Base-by-base conservation (phyloP, 108 stramenopile genomes). In the Cylindrotheca closterium region DNA sequence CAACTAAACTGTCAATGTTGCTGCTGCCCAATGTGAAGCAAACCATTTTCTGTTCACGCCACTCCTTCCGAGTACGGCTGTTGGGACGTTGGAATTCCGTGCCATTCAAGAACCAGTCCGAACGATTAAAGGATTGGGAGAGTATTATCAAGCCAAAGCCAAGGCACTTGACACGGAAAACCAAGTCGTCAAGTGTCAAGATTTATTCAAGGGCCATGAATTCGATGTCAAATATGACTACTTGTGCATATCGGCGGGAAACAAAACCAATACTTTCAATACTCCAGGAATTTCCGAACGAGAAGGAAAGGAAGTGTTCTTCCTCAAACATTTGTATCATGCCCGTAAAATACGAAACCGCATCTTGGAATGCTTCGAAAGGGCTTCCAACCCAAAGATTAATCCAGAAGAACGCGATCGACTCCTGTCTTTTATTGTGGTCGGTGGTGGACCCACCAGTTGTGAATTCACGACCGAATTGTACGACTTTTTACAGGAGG, bases 31-130 rank as follows among this genome's bases (percentile, higher is more conserved):
- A n/a, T n/a, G n/a, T n/a, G n/a, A n/a, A n/a, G 68, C 78, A 61
- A 93, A 96, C 63, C 95, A 99, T 75, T 98, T 98, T 73, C 73
- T 98, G 28, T 99, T 99, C 80, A 99, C 97, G 4, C 97, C 98
- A 18, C 78, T 99, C 21, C 79, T 99, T 3, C 95, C 98, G 15
- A 79, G 77, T 18, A 95, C 97, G 7, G 93, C 97, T 4, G 97
- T 98, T n/a, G 98, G 98, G 0, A 98, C 98, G 1, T 77, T 99
- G 47, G 95, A 96, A 63, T 96, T 94, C 73, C 90, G 96, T 3
- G 81, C 85, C 55, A 94, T 98, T 48, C 93, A 97, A 67, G 98
- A 99, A 68, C 96, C 96, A 3, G 87, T 97, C 22, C 86, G 98
- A 2, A 69, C 71, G 1, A 80, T 80, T 3, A 47, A 84, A 22